Percentiles rank a stretch among this genome's conserved stretches.
phyloP scores from a whole-genome alignment of 257 asterid species.

The Solanum sitiens region DNA sequence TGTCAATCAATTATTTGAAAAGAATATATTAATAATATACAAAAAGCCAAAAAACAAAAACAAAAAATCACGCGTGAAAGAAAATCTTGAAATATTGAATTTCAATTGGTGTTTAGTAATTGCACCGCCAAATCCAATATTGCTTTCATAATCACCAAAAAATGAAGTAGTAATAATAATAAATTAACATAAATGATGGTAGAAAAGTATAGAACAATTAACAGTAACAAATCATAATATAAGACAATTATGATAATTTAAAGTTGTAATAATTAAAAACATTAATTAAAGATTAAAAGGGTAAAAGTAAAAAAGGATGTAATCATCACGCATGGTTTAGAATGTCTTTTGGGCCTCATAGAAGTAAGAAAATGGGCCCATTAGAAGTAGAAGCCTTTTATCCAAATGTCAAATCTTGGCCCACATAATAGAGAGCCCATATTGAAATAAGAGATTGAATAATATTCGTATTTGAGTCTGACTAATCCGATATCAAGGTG shows the following conservation, averaged over 20 bases:
- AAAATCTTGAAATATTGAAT: neutral
- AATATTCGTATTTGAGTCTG: too few species aligned
- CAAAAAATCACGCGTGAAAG: neutral
- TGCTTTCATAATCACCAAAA: neutral
- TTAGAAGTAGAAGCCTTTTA: conserved; percentile 1
- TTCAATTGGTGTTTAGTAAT: neutral
- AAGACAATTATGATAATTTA: neutral
- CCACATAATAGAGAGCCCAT: conserved; percentile 1
- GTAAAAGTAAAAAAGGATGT: neutral
- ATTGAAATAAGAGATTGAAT: neutral
- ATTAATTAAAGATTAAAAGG: neutral
- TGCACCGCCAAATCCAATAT: neutral
- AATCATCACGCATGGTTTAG: conserved; percentile 31
- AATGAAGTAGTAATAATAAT: neutral
- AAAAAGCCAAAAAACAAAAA: too few species aligned
- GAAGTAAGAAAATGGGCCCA: conserved; percentile 8
- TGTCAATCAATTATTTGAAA: neutral
- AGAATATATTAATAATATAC: neutral
- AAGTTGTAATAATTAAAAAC: neutral
- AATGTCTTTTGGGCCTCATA: conserved; percentile 8
- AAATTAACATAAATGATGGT: neutral
- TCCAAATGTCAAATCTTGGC: neutral
- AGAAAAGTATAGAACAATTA: neutral
- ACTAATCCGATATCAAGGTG: neutral
- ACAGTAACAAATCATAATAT: neutral